These are phyloP conservation scores for Protomyces pachydermus DNA, from an alignment of 1,139 yeast genomes.

Conservation along the genomic window DNA sequence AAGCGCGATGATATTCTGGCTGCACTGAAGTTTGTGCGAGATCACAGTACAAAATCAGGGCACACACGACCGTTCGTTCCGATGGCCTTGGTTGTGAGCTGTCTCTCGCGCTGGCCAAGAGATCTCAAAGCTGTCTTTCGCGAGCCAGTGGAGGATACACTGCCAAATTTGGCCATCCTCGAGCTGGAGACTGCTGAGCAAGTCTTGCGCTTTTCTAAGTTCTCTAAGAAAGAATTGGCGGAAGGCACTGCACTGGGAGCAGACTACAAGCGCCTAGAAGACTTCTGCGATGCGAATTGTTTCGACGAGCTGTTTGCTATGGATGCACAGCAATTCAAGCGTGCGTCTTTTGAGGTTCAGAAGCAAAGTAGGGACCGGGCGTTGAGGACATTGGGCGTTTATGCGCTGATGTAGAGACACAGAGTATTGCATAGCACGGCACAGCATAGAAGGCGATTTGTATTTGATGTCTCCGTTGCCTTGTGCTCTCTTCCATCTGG, in stretches of 20 bases:
- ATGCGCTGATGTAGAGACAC: no score
- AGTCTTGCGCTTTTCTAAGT: conserved; percentile 1
- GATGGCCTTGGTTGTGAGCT: conserved; percentile 9
- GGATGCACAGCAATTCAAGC: conserved; percentile 8
- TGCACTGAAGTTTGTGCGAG: conserved; percentile 1
- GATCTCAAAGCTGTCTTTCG: conserved; percentile 23
- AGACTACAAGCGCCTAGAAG: conserved; percentile 6
- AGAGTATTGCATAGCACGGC: no score
- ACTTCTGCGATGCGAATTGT: not conserved
- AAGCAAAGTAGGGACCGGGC: conserved; percentile 1
- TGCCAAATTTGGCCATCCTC: conserved; percentile 2
- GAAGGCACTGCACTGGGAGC: conserved; percentile 8
- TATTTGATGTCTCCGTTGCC: no score
- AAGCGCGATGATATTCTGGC: not conserved
- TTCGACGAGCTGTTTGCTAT: conserved; percentile 1
- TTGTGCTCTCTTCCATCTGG: no score
- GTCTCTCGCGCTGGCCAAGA: conserved; percentile 13
- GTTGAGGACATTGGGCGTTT: not conserved
- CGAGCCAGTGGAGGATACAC: not conserved
- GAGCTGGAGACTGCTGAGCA: conserved; percentile 10
- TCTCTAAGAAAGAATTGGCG: not conserved
- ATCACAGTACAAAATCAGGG: not conserved
- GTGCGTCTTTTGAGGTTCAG: conserved; percentile 11
- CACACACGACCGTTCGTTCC: conserved; percentile 16
- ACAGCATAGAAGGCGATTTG: no score